phyloP scores from a whole-genome alignment of 2,329 filamentous ascomycete species.

The Sporothrix pallida region DNA sequence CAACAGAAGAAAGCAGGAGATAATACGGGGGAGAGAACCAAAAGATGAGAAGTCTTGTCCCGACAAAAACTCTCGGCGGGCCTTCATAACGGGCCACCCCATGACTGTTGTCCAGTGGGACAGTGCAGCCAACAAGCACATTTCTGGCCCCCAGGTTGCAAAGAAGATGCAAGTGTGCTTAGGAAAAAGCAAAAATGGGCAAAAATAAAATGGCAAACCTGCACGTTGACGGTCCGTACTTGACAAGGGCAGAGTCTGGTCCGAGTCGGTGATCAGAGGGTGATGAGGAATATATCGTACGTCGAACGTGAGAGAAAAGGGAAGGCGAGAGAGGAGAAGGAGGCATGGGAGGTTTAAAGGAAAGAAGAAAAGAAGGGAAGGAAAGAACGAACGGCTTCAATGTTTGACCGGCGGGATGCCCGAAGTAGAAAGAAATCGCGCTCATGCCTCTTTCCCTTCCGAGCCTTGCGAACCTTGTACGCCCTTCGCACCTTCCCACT shows the following conservation, averaged over 20 bases:
- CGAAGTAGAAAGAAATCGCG: neutral
- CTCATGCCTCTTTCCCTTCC: neutral
- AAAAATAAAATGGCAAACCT: neutral
- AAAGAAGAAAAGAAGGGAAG: neutral
- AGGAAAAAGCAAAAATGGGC: neutral
- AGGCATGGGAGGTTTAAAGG: neutral
- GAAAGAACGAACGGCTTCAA: neutral
- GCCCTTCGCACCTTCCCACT: neutral
- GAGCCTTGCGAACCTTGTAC: neutral
- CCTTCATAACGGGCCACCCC: neutral
- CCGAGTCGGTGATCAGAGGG: neutral
- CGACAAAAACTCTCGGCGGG: neutral
- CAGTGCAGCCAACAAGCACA: conserved; percentile 21
- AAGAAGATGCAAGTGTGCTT: neutral
- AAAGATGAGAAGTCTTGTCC: neutral
- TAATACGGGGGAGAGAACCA: neutral
- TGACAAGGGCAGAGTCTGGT: neutral
- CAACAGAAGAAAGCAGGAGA: neutral
- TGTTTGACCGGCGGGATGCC: neutral
- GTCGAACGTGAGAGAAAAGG: neutral
- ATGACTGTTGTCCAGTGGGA: neutral
- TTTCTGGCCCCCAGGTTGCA: conserved; percentile 23
- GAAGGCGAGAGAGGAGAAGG: neutral
- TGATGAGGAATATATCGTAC: neutral
- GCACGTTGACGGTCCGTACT: conserved; percentile 1